phyloP scores from a whole-genome alignment of 768 basidiomycete species.

The Pulveroboletus sp. region DNA sequence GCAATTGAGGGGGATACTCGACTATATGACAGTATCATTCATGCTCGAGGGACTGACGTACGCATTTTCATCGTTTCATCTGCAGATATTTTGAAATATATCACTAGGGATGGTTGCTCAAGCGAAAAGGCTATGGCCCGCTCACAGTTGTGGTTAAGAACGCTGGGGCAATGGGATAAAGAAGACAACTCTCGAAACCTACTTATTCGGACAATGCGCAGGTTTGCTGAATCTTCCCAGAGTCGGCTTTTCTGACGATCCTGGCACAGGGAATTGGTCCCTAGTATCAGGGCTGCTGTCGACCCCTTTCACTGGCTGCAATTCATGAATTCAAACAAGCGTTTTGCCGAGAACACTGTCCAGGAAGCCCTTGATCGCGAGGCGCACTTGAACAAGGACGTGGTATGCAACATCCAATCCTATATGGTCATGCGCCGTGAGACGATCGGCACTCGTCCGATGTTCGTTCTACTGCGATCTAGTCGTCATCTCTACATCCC shows the following conservation, averaged over 20 bases:
- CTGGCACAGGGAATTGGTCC: conserved; percentile 23
- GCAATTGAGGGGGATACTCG: conserved; percentile 22
- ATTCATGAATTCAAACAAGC: conserved; percentile 20
- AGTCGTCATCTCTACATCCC: conserved; percentile 25
- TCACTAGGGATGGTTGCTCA: conserved; percentile 23
- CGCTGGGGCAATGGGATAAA: conserved; percentile 17
- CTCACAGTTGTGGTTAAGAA: conserved; percentile 25
- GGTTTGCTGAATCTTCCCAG: conserved; percentile 10
- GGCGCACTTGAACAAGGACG: conserved; percentile 9
- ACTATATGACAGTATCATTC: conserved; percentile 30
- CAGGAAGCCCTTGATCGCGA: conserved; percentile 30
- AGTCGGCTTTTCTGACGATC: too few relatives aligned
- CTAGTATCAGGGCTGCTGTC: conserved; percentile 21
- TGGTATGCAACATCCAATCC: conserved; percentile 18
- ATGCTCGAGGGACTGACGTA: conserved; percentile 31
- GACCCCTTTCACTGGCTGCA: conserved; percentile 29
- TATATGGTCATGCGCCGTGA: conserved; percentile 30
- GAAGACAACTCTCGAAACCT: conserved; percentile 18
- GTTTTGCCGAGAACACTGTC: conserved; percentile 19
- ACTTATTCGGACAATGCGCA: conserved; percentile 24
- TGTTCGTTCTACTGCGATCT: conserved; percentile 29
- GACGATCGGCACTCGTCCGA: conserved; percentile 28
- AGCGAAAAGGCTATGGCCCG: conserved; percentile 13
- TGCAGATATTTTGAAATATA: background rate
- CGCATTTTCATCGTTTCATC: background rate